phyloP scores from a whole-genome alignment of 768 basidiomycete genomes.

The Rickenella mellea region DNA sequence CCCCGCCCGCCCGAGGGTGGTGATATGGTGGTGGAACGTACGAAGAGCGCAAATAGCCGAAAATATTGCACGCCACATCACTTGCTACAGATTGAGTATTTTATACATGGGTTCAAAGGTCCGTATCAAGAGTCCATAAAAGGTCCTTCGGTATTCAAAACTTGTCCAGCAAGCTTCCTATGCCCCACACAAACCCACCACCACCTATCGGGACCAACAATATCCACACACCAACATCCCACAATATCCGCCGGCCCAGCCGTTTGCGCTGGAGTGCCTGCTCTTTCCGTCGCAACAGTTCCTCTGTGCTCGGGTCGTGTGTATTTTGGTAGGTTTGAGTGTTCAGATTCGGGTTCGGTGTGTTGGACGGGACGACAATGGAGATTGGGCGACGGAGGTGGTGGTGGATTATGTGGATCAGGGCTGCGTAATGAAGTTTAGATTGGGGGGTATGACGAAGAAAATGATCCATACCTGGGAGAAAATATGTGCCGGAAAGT shows the following conservation, averaged over 20 bases:
- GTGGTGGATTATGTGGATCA: slow-evolving; percentile 75
- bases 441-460: not conserved
- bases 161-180: too few species aligned
- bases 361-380: slow-evolving; percentile 63
- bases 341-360: slow-evolving; percentile 17
- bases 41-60: too few species aligned
- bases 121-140: too few species aligned
- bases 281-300: slow-evolving; percentile 82
- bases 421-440: slow-evolving; percentile 26
- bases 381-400: slow-evolving; percentile 77
- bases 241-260: slow-evolving; percentile 60
- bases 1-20: too few species aligned
- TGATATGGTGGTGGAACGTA: too few species aligned
- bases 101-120: too few species aligned
- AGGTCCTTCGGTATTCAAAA: too few species aligned
- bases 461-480: slow-evolving; percentile 39
- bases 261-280: slow-evolving; percentile 68
- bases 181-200: slow-evolving; percentile 47
- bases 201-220: slow-evolving; percentile 52
- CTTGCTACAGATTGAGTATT: too few species aligned
- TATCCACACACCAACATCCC: slow-evolving; percentile 82
- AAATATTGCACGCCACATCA: too few species aligned
- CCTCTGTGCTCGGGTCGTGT: slow-evolving; percentile 32
- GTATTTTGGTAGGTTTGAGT: slow-evolving; percentile 8
- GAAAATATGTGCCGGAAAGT: slow-evolving; percentile 47